Evolutionary conservation across 345 rosid genomes (phyloP).

Genomic region (Lumnitzera racemosa): DNA sequence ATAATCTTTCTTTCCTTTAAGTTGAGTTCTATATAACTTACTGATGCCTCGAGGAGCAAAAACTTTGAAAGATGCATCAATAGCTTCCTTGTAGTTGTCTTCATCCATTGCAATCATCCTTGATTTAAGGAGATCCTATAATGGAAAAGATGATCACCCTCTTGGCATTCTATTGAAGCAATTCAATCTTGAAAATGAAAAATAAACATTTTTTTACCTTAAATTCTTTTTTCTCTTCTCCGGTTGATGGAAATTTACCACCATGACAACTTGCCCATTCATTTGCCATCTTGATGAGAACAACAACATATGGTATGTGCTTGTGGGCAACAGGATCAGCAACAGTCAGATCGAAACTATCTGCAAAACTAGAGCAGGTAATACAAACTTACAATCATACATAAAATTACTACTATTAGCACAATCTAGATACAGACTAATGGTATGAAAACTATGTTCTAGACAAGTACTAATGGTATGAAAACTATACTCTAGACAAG

Average conservation of each 20-base stretch:
- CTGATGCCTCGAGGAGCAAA: constrained; percentile 87
- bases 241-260: constrained; percentile 68
- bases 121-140: constrained; percentile 74
- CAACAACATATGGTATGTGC: constrained; percentile 85
- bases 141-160: constrained; percentile 15
- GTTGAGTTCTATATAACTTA: constrained; percentile 27
- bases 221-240: constrained; percentile 84
- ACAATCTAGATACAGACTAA: too few species aligned
- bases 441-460: too few species aligned
- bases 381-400: constrained; percentile 15
- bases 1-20: too few species aligned
- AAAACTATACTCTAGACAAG: too few species aligned
- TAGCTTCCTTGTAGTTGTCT: constrained; percentile 93
- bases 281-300: constrained; percentile 77
- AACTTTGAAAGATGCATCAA: constrained; percentile 83
- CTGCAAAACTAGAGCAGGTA: constrained; percentile 54
- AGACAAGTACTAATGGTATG: too few species aligned
- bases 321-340: constrained; percentile 79
- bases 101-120: constrained; percentile 66
- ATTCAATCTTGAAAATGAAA: constrained; percentile 10
- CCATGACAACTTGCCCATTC: constrained; percentile 76
- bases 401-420: neutral
- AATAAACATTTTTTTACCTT: constrained; percentile 44
- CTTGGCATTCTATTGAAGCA: constrained; percentile 4
- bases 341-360: constrained; percentile 59